Base-by-base conservation (phyloP, 2,329 filamentous ascomycete species). In the Arthrobotrys iridis region DNA sequence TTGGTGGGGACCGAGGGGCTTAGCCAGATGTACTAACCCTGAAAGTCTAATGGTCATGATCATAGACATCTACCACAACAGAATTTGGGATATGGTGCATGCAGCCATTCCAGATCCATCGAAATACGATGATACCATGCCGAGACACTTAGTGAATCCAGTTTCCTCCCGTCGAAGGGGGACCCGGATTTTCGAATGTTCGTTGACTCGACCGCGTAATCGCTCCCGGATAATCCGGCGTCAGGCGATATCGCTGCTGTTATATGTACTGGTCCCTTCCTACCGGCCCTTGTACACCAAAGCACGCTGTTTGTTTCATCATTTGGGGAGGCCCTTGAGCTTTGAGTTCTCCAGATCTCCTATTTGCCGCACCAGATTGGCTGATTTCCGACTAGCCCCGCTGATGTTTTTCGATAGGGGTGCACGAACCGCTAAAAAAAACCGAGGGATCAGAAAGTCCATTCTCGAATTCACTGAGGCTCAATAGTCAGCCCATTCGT, bases 151-250 rank as follows among this genome's bases (percentile, higher is more conserved):
- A 50, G 41, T 40, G 40, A 35, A 59, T 45, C 41, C 26, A 46
- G 40, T 28, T 40, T 41, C 4, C 33, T 50, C 22, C 40, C 50
- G n/a, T 13, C 45, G 50, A 37, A 43, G 24, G 55, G 20, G 18
- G 48, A 35, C 8, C 15, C 37, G 4, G 20, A 3, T 18, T 18
- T 20, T 20, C n/a, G 30, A 15, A 15, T 48, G 37, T 50, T 28
- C 33, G 60, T 55, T 50, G 46, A 33, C 18, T 48, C 24, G 68
- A 65, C 68, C 68, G 68, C 68, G 68, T 73, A 64, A 73, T 73
- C 60, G 67, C 50, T 48, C 28, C 68, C 68, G 68, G 68, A 64
- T 65, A 70, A 62, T 5, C 65, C 65, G 65, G 55, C 55, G 41
- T 37, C 30, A 64, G 20, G 43, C 20, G 33, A 60, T 45, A 10